Base-by-base conservation (phyloP, 2,329 filamentous ascomycete genomes). In the Colletotrichum tropicale region DNA sequence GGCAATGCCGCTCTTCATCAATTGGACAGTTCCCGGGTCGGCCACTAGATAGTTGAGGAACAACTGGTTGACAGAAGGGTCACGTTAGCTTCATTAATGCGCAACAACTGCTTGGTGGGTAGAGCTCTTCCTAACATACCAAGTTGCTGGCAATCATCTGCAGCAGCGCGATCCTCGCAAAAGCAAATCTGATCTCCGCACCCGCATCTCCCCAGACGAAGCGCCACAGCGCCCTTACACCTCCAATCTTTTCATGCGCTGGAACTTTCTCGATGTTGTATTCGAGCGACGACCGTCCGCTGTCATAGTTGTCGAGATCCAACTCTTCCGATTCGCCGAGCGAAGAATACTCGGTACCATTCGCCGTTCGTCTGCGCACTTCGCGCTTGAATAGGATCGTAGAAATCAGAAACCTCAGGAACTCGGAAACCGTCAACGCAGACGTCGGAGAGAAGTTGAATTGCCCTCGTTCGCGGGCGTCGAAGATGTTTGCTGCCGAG, bases 131-230 rank as follows among this genome's bases (percentile, higher is more conserved):
- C 15, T 4, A 26, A 5, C 55, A 36, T 78, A 81, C 80, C 52
- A 78, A 79, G 73, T 83, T 84, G 74, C 83, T 84, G 66, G 83
- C 81, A 28, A 84, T 77, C 26, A 80, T 80, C 71, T 83, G 83
- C 56, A 83, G 77, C 16, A 83, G 74, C 10, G 82, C 82, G 66
- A 83, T 75, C 43, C 79, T 78, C 70, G 77, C 77, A 70, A 83
- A 81, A 7, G 79, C 81, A 61, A 80, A 83, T 58, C 80, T 75
- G 21, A 79, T 77, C 52, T 81, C 80, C 18, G 70, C 30, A 9
- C 78, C 76, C 6, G 81, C 76, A 74, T 81, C 80, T 15, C 76
- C 75, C 52, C 72, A 75, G 9, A 76, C 62, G 43, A 76, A 76
- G 26, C 52, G 28, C 77, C 75, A 81, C 52, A 78, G 30, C 13